Percentiles rank a stretch among this genome's conserved stretches.
Evolutionary conservation across 768 basidiomycete genomes (phyloP).

Genomic region (Melanogaster broomeanus): DNA sequence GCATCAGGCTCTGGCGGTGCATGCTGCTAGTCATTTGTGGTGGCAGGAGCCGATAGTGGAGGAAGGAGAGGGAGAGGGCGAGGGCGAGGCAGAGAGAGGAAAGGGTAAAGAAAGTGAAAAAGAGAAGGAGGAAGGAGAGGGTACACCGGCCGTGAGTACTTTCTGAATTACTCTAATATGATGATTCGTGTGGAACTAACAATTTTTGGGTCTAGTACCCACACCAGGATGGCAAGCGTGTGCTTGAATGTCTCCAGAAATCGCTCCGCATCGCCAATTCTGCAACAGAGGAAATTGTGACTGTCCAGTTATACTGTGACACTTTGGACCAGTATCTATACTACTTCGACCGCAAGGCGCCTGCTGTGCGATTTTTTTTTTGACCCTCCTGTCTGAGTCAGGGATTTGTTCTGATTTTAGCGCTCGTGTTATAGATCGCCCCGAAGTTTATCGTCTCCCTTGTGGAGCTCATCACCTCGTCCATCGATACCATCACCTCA

Average conservation of each 20-base stretch:
- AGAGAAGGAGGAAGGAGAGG: constrained; percentile 42
- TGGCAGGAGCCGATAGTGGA: constrained; percentile 77
- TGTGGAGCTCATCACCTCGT: constrained; percentile 92
- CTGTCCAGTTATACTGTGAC: constrained; percentile 94
- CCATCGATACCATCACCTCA: constrained; percentile 88
- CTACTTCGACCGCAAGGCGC: constrained; percentile 91
- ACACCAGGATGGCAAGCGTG: constrained; percentile 94
- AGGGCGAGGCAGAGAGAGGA: constrained; percentile 28
- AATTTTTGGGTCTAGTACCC: constrained; percentile 53
- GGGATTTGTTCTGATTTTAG: background rate
- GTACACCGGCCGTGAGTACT: constrained; percentile 56
- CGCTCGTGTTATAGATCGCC: constrained; percentile 58
- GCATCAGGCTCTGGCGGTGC: constrained; percentile 94
- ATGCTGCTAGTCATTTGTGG: constrained; percentile 96
- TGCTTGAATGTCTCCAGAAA: constrained; percentile 96
- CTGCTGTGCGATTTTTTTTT: constrained; percentile 65
- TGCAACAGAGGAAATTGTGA: constrained; percentile 95
- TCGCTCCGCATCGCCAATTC: constrained; percentile 95
- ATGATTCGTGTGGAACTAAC: background rate
- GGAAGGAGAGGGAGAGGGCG: constrained; percentile 41
- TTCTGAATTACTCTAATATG: background rate
- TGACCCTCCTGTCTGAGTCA: background rate
- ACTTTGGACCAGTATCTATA: constrained; percentile 95
- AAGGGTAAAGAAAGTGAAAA: constrained; percentile 23
- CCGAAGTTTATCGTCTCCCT: constrained; percentile 96